phyloP scores from a whole-genome alignment of 176 grass and related monocot genomes.

The Ananas comosus region DNA sequence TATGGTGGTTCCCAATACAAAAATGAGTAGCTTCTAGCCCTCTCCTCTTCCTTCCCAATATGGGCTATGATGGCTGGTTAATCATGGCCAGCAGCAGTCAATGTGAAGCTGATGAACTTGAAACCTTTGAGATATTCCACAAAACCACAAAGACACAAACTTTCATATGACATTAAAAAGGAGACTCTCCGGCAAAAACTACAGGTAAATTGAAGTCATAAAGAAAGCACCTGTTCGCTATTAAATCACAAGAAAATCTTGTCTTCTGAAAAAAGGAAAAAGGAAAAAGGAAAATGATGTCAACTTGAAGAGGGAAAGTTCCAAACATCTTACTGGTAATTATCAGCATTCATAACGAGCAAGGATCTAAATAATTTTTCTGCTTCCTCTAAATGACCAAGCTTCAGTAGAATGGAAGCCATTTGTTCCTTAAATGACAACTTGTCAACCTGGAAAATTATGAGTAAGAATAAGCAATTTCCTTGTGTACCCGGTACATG shows the following conservation, averaged over 20 bases:
- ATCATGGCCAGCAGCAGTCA: background rate
- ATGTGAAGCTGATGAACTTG: background rate
- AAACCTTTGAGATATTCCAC: background rate
- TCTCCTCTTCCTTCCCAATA: too few species aligned
- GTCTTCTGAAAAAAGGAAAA: background rate
- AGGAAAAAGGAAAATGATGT: background rate
- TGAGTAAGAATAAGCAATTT: conserved; percentile 9
- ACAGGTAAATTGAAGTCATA: background rate
- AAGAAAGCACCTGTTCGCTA: background rate
- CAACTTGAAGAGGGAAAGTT: background rate
- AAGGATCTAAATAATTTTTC: conserved; percentile 73
- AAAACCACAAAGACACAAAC: background rate
- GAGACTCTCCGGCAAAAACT: background rate
- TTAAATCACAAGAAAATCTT: background rate
- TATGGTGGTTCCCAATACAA: too few species aligned
- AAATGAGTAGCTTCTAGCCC: too few species aligned
- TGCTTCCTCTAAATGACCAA: conserved; percentile 57
- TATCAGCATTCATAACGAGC: conserved; percentile 99
- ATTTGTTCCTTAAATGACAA: conserved; percentile 93
- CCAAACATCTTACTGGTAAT: conserved; percentile 56
- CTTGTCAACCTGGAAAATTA: conserved; percentile 73
- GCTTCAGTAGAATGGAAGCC: conserved; percentile 75
- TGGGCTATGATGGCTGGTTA: background rate
- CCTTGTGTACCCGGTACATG: conserved; percentile 8
- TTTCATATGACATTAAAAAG: background rate